Evolutionary conservation across 257 asterid genomes (phyloP), one percentile per base, ranked within the genome.

Genomic region (Solanum pennellii): DNA sequence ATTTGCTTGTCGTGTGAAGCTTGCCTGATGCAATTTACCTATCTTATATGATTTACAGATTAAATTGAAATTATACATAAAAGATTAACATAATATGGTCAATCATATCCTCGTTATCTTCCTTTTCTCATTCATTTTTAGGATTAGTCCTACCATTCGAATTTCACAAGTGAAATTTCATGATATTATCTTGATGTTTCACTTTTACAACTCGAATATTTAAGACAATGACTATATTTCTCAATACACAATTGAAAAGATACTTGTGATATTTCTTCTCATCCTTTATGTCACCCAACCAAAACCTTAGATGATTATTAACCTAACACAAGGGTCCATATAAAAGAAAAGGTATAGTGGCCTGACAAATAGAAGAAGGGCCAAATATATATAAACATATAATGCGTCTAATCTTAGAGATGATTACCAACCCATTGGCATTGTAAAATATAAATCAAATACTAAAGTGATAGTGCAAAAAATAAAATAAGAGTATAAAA

Each of bases 1-100:
- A 1, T 72, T 14, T 9, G 1, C 7, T 37, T 0, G 39, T 37
- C 2, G 39, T 6, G 2, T 1, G 0, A 6, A 37, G 7, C 3
- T 71, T 71, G 14, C 25, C 7, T 3, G 1, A 3, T 31, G 12
- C 7, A 9, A 71, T 71, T 29, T 1, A 18, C 44, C 12, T 14
- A 14, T 69, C 12, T 14, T 29, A 3, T 14, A 7, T 3, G 3
- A 0, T 29, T 69, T 14, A 1, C 18, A 68, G 10, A 15, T 2
- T 68, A 27, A 31, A 69, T 31, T 31, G 6, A 7, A 69, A 31
- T 35, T 7, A 68, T 29, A 68, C 11, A 29, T 0, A 27, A 3
- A 68, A 27, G 1, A 68, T 6, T 68, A 27, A 27, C 74, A 27
- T 27, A 16, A 27, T 27, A 12, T 74, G 52, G 12, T 74, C 52